Conservation (phyloP, 495 filamentous ascomycete species). For the Amniculicola lignicola region DNA sequence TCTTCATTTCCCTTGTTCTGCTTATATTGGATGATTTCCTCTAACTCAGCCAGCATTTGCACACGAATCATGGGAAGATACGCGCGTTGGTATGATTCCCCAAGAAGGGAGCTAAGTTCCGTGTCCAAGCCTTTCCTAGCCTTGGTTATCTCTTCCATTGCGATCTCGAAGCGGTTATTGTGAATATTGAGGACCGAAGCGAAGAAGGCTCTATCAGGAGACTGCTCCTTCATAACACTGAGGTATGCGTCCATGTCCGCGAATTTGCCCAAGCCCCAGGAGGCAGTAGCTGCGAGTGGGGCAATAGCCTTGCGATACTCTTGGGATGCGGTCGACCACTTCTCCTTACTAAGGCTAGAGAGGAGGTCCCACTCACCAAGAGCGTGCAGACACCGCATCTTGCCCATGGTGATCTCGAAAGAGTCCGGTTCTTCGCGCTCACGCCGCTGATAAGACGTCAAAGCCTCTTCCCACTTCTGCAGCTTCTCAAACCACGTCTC, state of each 20-base stretch:
- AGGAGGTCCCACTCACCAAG: slow-evolving; percentile 95
- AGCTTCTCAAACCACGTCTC: slow-evolving; percentile 99
- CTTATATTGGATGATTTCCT: slow-evolving; percentile 97
- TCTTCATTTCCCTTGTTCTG: slow-evolving; percentile 72
- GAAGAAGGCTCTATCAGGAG: slow-evolving; percentile 94
- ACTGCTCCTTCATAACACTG: slow-evolving; percentile 85
- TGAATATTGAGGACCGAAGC: slow-evolving; percentile 91
- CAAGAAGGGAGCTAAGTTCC: slow-evolving; percentile 88
- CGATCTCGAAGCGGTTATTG: slow-evolving; percentile 89
- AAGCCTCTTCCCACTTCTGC: slow-evolving; percentile 96
- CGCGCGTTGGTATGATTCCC: slow-evolving; percentile 93
- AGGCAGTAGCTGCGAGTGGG: slow-evolving; percentile 87
- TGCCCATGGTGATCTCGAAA: slow-evolving; percentile 95
- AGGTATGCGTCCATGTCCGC: slow-evolving; percentile 97
- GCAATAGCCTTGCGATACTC: slow-evolving; percentile 87
- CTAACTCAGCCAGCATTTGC: slow-evolving; percentile 97
- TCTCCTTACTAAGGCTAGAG: slow-evolving; percentile 81
- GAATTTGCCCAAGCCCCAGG: slow-evolving; percentile 97
- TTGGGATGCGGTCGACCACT: slow-evolving; percentile 79
- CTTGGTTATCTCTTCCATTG: slow-evolving; percentile 77
- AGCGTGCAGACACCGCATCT: slow-evolving; percentile 97
- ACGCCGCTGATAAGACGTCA: slow-evolving; percentile 81
- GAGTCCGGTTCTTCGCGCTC: slow-evolving; percentile 67
- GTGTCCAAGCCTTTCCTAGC: slow-evolving; percentile 91
- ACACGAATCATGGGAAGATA: slow-evolving; percentile 95